Evolutionary conservation across 352 stramenopile genomes (phyloP).

Genomic region (Phytopythium boreale): DNA sequence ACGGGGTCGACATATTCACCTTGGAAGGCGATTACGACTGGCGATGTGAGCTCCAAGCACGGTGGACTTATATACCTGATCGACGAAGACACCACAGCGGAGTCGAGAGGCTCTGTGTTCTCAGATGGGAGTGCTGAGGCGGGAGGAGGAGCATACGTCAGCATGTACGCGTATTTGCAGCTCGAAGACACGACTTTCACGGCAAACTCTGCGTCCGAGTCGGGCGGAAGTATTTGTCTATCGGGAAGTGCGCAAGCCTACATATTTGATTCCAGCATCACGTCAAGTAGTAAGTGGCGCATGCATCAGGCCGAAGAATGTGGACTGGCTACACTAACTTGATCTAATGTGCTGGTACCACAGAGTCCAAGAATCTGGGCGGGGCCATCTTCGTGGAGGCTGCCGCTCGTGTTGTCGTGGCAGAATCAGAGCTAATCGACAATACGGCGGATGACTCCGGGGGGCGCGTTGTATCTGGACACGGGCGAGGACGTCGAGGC

Average conservation of each 20-base stretch:
- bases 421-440: constrained; percentile 24
- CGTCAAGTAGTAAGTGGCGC: constrained; percentile 30
- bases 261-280: constrained; percentile 26
- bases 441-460: constrained; percentile 61
- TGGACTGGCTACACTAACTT: neutral
- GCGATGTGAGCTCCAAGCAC: constrained; percentile 8
- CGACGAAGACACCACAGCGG: constrained; percentile 14
- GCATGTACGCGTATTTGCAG: constrained; percentile 22
- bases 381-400: constrained; percentile 50
- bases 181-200: constrained; percentile 19
- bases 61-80: constrained; percentile 39
- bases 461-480: constrained; percentile 53
- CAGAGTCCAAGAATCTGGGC: constrained; percentile 47
- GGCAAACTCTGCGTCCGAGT: constrained; percentile 40
- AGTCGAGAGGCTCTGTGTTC: constrained; percentile 19
- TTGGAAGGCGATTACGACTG: constrained; percentile 8
- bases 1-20: constrained; percentile 17
- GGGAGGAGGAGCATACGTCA: constrained; percentile 39
- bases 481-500: constrained; percentile 39
- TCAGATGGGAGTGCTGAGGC: constrained; percentile 41
- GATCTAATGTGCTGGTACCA: neutral
- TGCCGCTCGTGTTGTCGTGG: constrained; percentile 15
- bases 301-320: neutral
- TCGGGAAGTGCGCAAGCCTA: constrained; percentile 21
- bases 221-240: constrained; percentile 45